phyloP scores from a whole-genome alignment of 1,284 basidiomycete genomes.

The Athelia psychrophila region DNA sequence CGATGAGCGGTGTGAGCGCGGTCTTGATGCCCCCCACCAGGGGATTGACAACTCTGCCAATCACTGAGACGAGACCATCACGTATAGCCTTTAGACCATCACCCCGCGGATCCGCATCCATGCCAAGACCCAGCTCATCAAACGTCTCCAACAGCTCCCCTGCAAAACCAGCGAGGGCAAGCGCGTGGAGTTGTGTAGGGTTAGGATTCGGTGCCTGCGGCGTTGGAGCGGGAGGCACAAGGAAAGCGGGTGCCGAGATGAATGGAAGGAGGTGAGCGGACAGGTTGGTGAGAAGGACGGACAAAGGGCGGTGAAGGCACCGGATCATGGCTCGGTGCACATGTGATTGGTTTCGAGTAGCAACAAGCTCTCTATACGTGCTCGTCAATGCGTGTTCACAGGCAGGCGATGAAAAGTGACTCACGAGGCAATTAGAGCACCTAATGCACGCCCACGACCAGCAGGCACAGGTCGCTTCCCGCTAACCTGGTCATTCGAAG shows the following conservation, averaged over 20 bases:
- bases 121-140: constrained; percentile 58
- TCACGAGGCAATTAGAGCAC: constrained; percentile 65
- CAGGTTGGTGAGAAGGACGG: constrained; percentile 67
- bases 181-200: constrained; percentile 66
- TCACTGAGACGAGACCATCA: constrained; percentile 63
- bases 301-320: constrained; percentile 70
- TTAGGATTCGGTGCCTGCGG: constrained; percentile 51
- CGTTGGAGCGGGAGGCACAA: constrained; percentile 46
- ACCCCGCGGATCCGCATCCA: constrained; percentile 55
- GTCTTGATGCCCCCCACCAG: constrained; percentile 58
- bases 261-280: constrained; percentile 64
- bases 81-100: constrained; percentile 65
- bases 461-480: constrained; percentile 68
- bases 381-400: constrained; percentile 13
- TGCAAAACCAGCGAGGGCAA: constrained; percentile 63
- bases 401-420: constrained; percentile 23
- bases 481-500: constrained; percentile 46
- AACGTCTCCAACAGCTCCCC: constrained; percentile 70
- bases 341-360: constrained; percentile 58
- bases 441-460: constrained; percentile 64
- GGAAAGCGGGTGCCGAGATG: constrained; percentile 61
- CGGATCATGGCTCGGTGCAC: constrained; percentile 69
- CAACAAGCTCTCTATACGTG: constrained; percentile 60
- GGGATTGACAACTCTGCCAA: constrained; percentile 64
- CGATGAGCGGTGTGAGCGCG: constrained; percentile 58